Evolutionary conservation across 2,329 filamentous ascomycete genomes (phyloP), one percentile per base, ranked within the genome.

Genomic region (Trichoderma pleuroti): DNA sequence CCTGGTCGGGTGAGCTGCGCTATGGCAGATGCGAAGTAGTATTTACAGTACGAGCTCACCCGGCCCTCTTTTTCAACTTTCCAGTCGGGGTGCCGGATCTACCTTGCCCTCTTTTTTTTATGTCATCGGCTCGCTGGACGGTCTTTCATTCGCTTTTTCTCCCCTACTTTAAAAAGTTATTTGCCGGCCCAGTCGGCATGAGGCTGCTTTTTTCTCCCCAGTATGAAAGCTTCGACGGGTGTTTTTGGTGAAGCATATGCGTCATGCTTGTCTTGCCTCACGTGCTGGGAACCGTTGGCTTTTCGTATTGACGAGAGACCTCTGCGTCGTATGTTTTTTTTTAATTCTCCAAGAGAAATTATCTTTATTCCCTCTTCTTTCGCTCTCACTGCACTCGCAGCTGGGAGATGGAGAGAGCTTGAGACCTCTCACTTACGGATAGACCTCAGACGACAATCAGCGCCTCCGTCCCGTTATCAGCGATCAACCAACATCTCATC

Each of bases 241-340:
- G 81, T 83, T 76, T 77, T 84, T 73, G 76, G 78, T 77, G 81
- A 81, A 76, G 78, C 80, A 59, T 82, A 81, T 76, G 75, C 80
- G 72, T 84, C 84, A 72, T 87, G 84, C 83, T 80, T 86, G 72
- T 80, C 81, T 73, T 82, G 81, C 71, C 73, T 86, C 73, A 79
- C 80, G 70, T 86, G 85, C 76, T 86, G 85, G 76, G 76, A 77
- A 73, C 80, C 82, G 72, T 75, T 81, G 72, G 75, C 78, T 70
- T 80, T 80, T 75, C 79, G 79, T 70, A 73, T 79, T 63, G 79
- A 82, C 72, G 80, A 83, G 74, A 81, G 80, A 78, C 75, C 78
- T 72, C 77, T 77, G 74, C 76, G 79, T 75, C 76, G 81, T 83
- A 80, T 80, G 82, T 78, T 73, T 66, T 70, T 34, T 8, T 68